These are phyloP conservation scores for Aeschynomene evenia DNA, from an alignment of 306 rosid genomes.

Conservation along the genomic window DNA sequence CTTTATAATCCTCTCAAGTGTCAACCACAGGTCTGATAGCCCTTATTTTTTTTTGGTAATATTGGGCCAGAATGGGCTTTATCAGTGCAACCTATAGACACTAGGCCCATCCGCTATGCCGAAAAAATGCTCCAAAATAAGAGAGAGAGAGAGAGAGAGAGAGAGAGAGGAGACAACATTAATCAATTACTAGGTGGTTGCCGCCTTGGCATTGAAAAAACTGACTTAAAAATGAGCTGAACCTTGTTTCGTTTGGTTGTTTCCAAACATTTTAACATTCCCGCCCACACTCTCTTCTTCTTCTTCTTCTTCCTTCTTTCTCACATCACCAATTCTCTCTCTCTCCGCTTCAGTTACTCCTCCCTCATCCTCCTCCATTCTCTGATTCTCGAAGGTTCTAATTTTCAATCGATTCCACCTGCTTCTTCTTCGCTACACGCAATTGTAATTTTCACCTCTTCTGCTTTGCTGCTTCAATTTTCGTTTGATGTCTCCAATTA, in stretches of 20 bases:
- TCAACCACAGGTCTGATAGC: too few relatives aligned
- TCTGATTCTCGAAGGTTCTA: conserved; percentile 23
- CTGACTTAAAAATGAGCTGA: not conserved
- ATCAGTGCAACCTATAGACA: too few relatives aligned
- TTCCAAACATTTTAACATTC: conserved; percentile 35
- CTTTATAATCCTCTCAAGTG: not conserved
- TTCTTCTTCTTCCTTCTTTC: not conserved
- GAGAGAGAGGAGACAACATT: too few relatives aligned
- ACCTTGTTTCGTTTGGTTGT: not conserved
- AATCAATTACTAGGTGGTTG: not conserved
- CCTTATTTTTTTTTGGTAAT: too few relatives aligned
- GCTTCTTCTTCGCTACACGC: not conserved
- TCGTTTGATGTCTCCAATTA: not conserved
- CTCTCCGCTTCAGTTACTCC: not conserved
- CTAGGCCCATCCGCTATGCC: too few relatives aligned
- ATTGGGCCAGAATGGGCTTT: too few relatives aligned
- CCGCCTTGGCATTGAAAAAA: not conserved
- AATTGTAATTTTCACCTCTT: not conserved
- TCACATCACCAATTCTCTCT: not conserved
- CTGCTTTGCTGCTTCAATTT: not conserved
- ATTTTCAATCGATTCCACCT: not conserved
- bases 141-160: too few relatives aligned
- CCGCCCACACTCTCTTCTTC: conserved; percentile 35
- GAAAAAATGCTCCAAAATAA: too few relatives aligned
- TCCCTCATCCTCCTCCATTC: not conserved